phyloP scores from a whole-genome alignment of 2,329 filamentous ascomycete species.

The Stylonectria norvegica region DNA sequence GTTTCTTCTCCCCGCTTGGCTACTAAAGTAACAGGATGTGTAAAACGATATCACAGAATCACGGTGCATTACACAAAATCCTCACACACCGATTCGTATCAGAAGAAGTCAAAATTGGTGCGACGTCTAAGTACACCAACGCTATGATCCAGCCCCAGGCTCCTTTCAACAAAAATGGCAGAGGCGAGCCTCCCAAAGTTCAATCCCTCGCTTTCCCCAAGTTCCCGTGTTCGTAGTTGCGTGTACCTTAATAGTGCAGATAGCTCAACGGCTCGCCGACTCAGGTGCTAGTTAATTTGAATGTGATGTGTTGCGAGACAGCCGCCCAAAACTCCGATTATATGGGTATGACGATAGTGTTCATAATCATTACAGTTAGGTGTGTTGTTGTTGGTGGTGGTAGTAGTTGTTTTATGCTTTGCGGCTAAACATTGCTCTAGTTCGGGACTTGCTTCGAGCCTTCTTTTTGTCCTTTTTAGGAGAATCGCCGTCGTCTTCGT shows the following conservation, averaged over 20 bases:
- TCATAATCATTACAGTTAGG: conserved; percentile 31
- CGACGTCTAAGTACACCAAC: conserved; percentile 11
- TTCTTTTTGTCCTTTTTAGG: conserved; percentile 58
- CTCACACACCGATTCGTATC: conserved; percentile 7
- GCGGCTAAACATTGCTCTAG: conserved; percentile 66
- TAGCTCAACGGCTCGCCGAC: conserved; percentile 16
- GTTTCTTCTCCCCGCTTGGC: too few relatives aligned
- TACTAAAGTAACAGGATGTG: too few relatives aligned
- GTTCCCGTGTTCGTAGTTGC: conserved; percentile 2
- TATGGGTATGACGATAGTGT: conserved; percentile 30
- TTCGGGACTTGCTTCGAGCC: conserved; percentile 70
- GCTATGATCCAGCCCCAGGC: conserved; percentile 16
- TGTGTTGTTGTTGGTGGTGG: conserved; percentile 12
- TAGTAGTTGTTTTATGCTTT: conserved; percentile 18
- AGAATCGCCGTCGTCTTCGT: conserved; percentile 54
- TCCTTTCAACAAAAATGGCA: conserved; percentile 7
- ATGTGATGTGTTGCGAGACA: conserved; percentile 22
- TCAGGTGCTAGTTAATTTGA: conserved; percentile 15
- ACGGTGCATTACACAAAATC: conserved; percentile 6
- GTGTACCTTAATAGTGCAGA: conserved; percentile 3
- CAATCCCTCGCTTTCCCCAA: conserved; percentile 2
- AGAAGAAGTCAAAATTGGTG: conserved; percentile 5
- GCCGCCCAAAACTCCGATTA: conserved; percentile 32
- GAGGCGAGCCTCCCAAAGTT: conserved; percentile 1
- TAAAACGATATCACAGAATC: too few relatives aligned